Evolutionary conservation across 257 asterid species (phyloP), one percentile per base, ranked within the genome.

Genomic region (Dorcoceras hygrometricum): DNA sequence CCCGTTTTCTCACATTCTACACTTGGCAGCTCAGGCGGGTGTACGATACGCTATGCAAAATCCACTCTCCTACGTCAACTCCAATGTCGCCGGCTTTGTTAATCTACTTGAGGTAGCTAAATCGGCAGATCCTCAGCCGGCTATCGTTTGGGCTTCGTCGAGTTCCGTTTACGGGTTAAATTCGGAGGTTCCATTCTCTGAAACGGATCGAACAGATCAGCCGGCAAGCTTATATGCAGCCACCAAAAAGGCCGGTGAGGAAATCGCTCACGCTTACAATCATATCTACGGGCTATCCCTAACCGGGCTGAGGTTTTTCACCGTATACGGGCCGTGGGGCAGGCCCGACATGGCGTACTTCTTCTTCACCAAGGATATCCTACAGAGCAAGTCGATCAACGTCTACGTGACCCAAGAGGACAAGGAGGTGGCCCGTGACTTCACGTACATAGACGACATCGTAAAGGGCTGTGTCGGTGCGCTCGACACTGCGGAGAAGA

Each of bases 11-110:
- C 97, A 92, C 60, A 20, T 92, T 20, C 88, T 92, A 2, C 98
- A 92, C 76, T 53, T 92, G 14, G 98, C 98, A 7, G 98, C 98
- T 0, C 98, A 92, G 19, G 98, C 98, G 34, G 98, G 98, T 1
- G 98, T 92, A 1, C 87, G 98, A n/a, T 92, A 92, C 83, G 98
- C 98, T 22, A 92, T 92, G 98, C 87, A 86, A 62, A 92, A 92
- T 16, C 98, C 98, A 0, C 75, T 84, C 8, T 92, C 98, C 0
- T 92, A 92, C 22, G 78, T 92, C 1, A 73, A 61, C 32, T 89
- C 97, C 1, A 92, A 92, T 43, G 71, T 92, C 0, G 97, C 97
- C 6, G 98, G 98, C 0, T 92, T 92, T 27, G 91, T 92, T n/a
- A 84, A 16, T 4, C 77, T 92, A n/a, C 78, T 92, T 2, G 98